Evolutionary conservation across 1,139 yeast genomes (phyloP).

Genomic region (Kluyveromyces sp.): DNA sequence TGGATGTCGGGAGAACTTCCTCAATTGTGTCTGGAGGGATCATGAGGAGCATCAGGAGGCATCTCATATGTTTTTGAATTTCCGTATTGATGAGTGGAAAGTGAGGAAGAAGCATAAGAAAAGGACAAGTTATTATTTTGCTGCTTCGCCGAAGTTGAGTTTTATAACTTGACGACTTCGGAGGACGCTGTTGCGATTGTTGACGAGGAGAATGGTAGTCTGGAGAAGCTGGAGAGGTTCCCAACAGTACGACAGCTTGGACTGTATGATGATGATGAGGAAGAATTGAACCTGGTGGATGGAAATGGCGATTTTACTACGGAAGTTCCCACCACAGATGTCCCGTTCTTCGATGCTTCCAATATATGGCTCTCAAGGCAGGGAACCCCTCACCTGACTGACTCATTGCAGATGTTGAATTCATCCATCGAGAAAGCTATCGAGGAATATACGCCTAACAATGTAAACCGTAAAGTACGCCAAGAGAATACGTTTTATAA

Average conservation of each 20-base stretch:
- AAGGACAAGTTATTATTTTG: not conserved
- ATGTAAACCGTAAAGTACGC: not conserved
- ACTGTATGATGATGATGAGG: not conserved
- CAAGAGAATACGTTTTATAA: conserved; percentile 4
- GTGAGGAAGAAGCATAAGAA: conserved; percentile 1
- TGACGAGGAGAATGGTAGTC: not conserved
- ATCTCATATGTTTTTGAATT: conserved; percentile 14
- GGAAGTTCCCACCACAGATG: not conserved
- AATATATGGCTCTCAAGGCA: not conserved
- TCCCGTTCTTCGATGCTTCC: not conserved
- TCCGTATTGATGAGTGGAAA: conserved; percentile 10
- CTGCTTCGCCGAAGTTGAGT: not conserved
- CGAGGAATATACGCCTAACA: not conserved
- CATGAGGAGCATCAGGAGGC: conserved; percentile 31
- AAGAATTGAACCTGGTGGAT: not conserved
- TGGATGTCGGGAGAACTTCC: conserved; percentile 35
- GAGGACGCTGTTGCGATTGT: not conserved
- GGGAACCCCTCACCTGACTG: not conserved
- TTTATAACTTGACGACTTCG: not conserved
- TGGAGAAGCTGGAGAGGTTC: not conserved
- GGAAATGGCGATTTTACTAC: not conserved
- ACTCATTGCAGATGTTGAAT: not conserved
- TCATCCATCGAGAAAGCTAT: not conserved
- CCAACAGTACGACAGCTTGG: not conserved
- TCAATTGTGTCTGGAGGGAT: conserved; percentile 38